Base-by-base conservation (phyloP, 2,329 filamentous ascomycete genomes). In the Xylariaceae sp. region DNA sequence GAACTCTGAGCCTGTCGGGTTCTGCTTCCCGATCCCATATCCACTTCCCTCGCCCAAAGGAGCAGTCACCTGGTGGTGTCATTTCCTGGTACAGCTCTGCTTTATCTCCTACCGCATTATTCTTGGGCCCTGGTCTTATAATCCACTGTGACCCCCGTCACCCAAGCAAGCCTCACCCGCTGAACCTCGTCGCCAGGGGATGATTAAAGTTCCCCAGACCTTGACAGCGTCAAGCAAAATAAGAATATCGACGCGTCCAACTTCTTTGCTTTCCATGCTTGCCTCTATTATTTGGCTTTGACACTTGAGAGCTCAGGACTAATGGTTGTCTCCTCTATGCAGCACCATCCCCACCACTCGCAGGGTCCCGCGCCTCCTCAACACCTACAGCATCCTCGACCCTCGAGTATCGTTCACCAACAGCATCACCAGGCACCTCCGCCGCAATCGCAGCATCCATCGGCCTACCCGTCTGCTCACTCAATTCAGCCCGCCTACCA, bases 341-440 rank as follows among this genome's bases (percentile, higher is more conserved):
- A 88, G 83, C 83, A 87, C 77, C 83, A 86, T 72, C 76, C 81
- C 70, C 82, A 85, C 72, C 79, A 83, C 65, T 70, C 79, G 64
- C 80, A 86, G 73, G 84, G 83, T 78, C 81, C 83, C 68, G 78
- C 80, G 58, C 71, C 75, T 68, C 66, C 75, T 53, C 76, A 79
- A 60, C 73, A 85, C 61, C 76, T 85, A 53, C 84, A 86, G 54
- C 81, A 86, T 63, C 76, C 82, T 56, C 79, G 85, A 63, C 81
- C 85, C 50, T 78, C 81, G 57, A 85, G 83, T 69, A 78, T 83
- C 58, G 82, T 87, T 58, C 81, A 87, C 56, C 22, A 26, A 26
- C 22, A 86, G 59, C 79, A 83, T 50, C 81, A 83, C 62, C 76
- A 79, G 52, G 22, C 22, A 26, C 80, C 82, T 49, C 75, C 74